Evolutionary conservation across 2,329 filamentous ascomycete genomes (phyloP).

Genomic region (Ophiostoma tasmaniense): DNA sequence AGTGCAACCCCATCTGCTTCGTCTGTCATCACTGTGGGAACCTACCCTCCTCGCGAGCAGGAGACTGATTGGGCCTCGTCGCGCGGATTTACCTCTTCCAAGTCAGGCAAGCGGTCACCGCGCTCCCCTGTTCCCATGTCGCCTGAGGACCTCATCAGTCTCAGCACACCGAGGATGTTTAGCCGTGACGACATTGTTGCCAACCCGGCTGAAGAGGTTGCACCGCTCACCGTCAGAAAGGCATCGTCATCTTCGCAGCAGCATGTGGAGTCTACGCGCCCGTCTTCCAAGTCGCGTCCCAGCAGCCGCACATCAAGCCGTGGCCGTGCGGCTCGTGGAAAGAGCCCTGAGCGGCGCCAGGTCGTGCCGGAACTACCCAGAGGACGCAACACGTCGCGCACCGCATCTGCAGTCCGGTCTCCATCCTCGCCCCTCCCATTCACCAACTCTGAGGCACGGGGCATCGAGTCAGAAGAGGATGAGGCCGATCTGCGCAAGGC

Average conservation of each 20-base stretch:
- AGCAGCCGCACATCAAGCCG: slow-evolving; percentile 44
- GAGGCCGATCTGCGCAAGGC: slow-evolving; percentile 53
- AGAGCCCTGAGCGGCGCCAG: slow-evolving; percentile 39
- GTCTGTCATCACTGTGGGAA: slow-evolving; percentile 33
- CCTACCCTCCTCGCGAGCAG: slow-evolving; percentile 41
- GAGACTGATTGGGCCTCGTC: slow-evolving; percentile 53
- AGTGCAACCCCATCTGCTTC: slow-evolving; percentile 15
- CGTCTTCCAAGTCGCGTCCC: slow-evolving; percentile 27
- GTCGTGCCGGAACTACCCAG: slow-evolving; percentile 41
- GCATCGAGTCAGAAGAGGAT: slow-evolving; percentile 50
- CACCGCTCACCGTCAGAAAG: slow-evolving; percentile 11
- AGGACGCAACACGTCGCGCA: slow-evolving; percentile 54
- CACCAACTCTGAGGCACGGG: slow-evolving; percentile 48
- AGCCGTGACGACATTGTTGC: slow-evolving; percentile 21
- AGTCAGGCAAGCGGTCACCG: slow-evolving; percentile 67
- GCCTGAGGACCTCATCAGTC: slow-evolving; percentile 67
- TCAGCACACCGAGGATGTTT: slow-evolving; percentile 40
- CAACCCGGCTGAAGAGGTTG: neutral
- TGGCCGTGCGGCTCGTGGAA: slow-evolving; percentile 32
- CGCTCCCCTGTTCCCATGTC: slow-evolving; percentile 94
- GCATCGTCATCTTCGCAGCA: slow-evolving; percentile 8
- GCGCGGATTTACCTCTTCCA: slow-evolving; percentile 54
- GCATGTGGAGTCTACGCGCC: slow-evolving; percentile 24
- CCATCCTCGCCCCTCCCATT: slow-evolving; percentile 76
- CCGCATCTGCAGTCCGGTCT: slow-evolving; percentile 54